Base-by-base conservation (phyloP, 495 filamentous ascomycete species). In the Cercophora sp. region DNA sequence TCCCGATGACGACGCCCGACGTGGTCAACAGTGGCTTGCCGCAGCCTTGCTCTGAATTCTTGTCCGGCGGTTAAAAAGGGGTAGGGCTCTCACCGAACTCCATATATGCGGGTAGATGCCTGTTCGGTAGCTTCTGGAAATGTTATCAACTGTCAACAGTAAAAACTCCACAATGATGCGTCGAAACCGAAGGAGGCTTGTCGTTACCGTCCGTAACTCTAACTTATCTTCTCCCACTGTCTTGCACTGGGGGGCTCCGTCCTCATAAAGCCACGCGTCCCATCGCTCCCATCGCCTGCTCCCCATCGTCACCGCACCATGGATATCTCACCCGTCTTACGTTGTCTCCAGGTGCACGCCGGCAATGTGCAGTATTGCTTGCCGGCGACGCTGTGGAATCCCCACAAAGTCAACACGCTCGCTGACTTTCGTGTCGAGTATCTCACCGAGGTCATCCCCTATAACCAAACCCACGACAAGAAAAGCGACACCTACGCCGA, bases 381-480 rank as follows among this genome's bases (percentile, higher is more conserved):
- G 19, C 20, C 40, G 3, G 3, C 40, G 3, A 4, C 40, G 1
- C 19, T 24, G 19, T 43, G 40, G 40, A 43, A 43, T 22, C 40
- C 40, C 4, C 3, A 43, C 19, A 22, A 18, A 4, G 18, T 43
- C 20, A 43, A 3, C 40, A 5, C 40, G 4, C 40, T 43, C 19
- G 3, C 40, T 2, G 40, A 43, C 2, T 22, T 43, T 5, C 18
- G 20, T 1, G 20, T 43, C 19, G 23, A 15, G 2, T 22, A 43
- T 22, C 20, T 43, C 3, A 2, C 25, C 40, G 8, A 25, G n/a
- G 40, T 43, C 1, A 15, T 43, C 8, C 40, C 40, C 8, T 43
- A 43, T 22, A 43, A 43, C 20, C 40, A 43, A n/a, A 43, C 40
- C 8, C 25, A 43, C 20, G 40, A 43, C 40, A 43, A 25, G 23